Base-by-base conservation (phyloP, 805 yeast species). In the Starmerella khaoyaiensis region DNA sequence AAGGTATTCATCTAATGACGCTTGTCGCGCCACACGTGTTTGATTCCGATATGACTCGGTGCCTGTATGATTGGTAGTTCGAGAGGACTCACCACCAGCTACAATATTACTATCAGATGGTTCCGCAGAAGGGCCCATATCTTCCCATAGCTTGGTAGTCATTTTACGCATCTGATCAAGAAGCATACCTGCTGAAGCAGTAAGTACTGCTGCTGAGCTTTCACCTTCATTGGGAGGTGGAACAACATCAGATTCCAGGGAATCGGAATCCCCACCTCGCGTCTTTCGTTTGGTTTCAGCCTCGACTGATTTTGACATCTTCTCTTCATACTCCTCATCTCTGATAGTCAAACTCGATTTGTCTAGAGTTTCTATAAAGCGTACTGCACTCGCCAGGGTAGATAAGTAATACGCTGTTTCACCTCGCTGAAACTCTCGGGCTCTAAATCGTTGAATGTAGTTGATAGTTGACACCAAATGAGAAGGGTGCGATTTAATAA, bases 321-420 rank as follows among this genome's bases (percentile, higher is more conserved):
- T 54, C 43, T 67, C 64, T 3, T 71, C 69, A 47, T 63, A 76
- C 46, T 76, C 83, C 28, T 69, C 71, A 37, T 72, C 69, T 1
- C 62, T 53, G 3, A 82, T 71, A 1, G 84, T 75, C 31, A 84
- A 61, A 19, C 74, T 68, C 1, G 70, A 67, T 24, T 60, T 57
- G 23, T 65, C 70, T 30, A 90, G 55, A 10, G 73, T 69, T 39
- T 74, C 71, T 8, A 90, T 70, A 53, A 83, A 90, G 42, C 76
- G 72, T 10, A 84, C 72, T 1, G 96, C 96, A 1, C 93, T 93
- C 51, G 79, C 82, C 20, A 87, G 58, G n/a, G 94, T 80, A 21
- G 93, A 80, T 37, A 90, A 62, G 53, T 90, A 90, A 57, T 90
- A 90, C 28, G 90, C 79, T 0, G 87, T 76, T 55, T 90, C 99